A percentile compares a stretch with the other conserved stretches of the same genome.
Conservation (phyloP, 2,329 filamentous ascomycete genomes). For the Myriangium duriaei region DNA sequence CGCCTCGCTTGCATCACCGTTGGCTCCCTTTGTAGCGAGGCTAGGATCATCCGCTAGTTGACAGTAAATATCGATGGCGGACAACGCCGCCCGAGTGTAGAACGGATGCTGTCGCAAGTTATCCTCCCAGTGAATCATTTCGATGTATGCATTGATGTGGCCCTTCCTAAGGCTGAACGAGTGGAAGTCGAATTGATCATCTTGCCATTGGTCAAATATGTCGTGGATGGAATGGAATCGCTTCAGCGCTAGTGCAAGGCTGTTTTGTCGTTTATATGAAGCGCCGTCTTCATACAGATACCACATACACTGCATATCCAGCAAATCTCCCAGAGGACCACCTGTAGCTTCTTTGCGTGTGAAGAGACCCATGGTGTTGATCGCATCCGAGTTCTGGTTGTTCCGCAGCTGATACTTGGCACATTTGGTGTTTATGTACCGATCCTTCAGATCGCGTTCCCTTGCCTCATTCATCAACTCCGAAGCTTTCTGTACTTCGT, state of each 20-base stretch:
- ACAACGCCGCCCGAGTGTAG: slow-evolving; percentile 71
- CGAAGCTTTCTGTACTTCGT: slow-evolving; percentile 65
- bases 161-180: slow-evolving; percentile 94
- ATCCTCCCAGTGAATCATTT: slow-evolving; percentile 96
- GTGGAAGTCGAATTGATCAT: slow-evolving; percentile 98
- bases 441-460: slow-evolving; percentile 73
- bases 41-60: slow-evolving; percentile 64
- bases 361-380: slow-evolving; percentile 86
- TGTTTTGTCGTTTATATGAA: slow-evolving; percentile 69
- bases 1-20: slow-evolving; percentile 68
- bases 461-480: slow-evolving; percentile 82
- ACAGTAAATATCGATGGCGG: slow-evolving; percentile 70
- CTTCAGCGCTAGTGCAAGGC: slow-evolving; percentile 78
- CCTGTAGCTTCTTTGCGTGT: slow-evolving; percentile 81
- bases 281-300: slow-evolving; percentile 91
- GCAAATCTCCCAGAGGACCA: slow-evolving; percentile 76
- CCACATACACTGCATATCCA: slow-evolving; percentile 99
- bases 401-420: slow-evolving; percentile 94
- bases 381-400: slow-evolving; percentile 72
- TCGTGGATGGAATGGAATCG: slow-evolving; percentile 77
- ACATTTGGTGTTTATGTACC: slow-evolving; percentile 96
- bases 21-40: slow-evolving; percentile 47
- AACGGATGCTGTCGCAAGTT: slow-evolving; percentile 83
- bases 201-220: slow-evolving; percentile 95
- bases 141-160: slow-evolving; percentile 85